Evolutionary conservation across 106 monocot genomes (phyloP), one percentile per base, ranked within the genome.

Genomic region (Ottelia alismoides): DNA sequence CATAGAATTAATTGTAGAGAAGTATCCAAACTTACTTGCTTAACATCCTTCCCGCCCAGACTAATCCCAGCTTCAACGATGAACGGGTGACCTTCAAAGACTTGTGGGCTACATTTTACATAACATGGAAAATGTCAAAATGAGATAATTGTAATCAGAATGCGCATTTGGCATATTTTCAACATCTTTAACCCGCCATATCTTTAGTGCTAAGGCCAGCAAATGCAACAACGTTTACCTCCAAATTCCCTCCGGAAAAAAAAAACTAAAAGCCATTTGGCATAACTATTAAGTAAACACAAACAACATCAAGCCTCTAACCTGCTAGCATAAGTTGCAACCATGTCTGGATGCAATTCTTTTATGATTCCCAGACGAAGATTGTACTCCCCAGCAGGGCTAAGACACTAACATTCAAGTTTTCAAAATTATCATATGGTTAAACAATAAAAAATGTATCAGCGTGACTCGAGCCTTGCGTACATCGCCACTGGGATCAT

Each of bases 61-160:
- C 96, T 96, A 66, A 96, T 65, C 72, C 96, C 96, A 69, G 89
- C 96, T 85, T 96, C 96, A 54, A 96, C 89, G 23, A 96, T 96
- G 60, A 96, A 96, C 30, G 96, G 96, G 73, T 96, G 96, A 7
- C 96, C 96, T 89, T 96, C 96, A 85, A 96, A 96, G 25, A 96
- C 89, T 51, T 82, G 96, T 25, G 89, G 81, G 46, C 96, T 96
- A 31, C 25, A 28, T 16, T 6, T 52, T n/a, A n/a, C n/a, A n/a
- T n/a, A n/a, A n/a, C n/a, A n/a, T n/a, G n/a, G n/a, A n/a, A n/a
- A n/a, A n/a, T n/a, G n/a, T n/a, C n/a, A n/a, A n/a, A n/a, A n/a
- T n/a, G n/a, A n/a, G n/a, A n/a, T n/a, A n/a, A n/a, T n/a, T n/a
- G n/a, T n/a, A n/a, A n/a, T n/a, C n/a, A n/a, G n/a, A n/a, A n/a